Conservation (phyloP, 108 stramenopile species). For the Fistulifera solaris region DNA sequence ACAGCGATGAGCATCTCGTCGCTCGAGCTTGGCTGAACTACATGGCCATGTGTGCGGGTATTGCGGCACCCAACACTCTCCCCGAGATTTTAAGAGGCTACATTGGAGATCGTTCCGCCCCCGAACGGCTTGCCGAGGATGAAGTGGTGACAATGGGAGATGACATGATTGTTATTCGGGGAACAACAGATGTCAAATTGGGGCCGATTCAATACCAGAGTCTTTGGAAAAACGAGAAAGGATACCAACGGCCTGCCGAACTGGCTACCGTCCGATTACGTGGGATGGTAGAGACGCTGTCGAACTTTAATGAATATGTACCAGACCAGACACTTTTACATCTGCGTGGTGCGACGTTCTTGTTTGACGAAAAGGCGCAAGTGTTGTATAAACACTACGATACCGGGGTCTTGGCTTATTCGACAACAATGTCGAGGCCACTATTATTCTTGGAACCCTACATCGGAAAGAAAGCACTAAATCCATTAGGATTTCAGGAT, state of each 20-base stretch:
- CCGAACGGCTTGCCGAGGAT: slow-evolving; percentile 46
- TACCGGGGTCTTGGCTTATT: slow-evolving; percentile 53
- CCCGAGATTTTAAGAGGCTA: slow-evolving; percentile 58
- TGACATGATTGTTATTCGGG: slow-evolving; percentile 13
- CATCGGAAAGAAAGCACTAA: slow-evolving; percentile 42
- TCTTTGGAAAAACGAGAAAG: slow-evolving; percentile 32
- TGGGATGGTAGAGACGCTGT: slow-evolving; percentile 57
- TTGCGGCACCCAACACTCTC: slow-evolving; percentile 56
- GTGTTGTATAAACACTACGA: slow-evolving; percentile 38
- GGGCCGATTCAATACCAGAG: slow-evolving; percentile 28
- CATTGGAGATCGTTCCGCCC: slow-evolving; percentile 50
- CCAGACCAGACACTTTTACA: slow-evolving; percentile 28
- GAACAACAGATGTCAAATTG: slow-evolving; percentile 20
- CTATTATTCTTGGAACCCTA: slow-evolving; percentile 44
- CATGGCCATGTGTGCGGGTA: slow-evolving; percentile 72
- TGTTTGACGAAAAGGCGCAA: slow-evolving; percentile 31
- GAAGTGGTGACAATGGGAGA: slow-evolving; percentile 36
- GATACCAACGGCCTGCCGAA: slow-evolving; percentile 65
- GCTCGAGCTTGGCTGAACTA: slow-evolving; percentile 60
- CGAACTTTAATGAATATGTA: slow-evolving; percentile 53
- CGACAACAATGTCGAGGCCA: slow-evolving; percentile 49
- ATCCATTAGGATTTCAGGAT: slow-evolving; percentile 49
- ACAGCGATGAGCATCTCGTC: slow-evolving; percentile 15
- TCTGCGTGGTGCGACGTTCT: slow-evolving; percentile 49
- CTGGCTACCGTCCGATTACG: slow-evolving; percentile 60